A percentile compares a stretch with the other conserved stretches of the same genome.
These are phyloP conservation scores for Ophioceras dolichostomum DNA, from an alignment of 2,329 filamentous ascomycete species.

Conservation along the genomic window DNA sequence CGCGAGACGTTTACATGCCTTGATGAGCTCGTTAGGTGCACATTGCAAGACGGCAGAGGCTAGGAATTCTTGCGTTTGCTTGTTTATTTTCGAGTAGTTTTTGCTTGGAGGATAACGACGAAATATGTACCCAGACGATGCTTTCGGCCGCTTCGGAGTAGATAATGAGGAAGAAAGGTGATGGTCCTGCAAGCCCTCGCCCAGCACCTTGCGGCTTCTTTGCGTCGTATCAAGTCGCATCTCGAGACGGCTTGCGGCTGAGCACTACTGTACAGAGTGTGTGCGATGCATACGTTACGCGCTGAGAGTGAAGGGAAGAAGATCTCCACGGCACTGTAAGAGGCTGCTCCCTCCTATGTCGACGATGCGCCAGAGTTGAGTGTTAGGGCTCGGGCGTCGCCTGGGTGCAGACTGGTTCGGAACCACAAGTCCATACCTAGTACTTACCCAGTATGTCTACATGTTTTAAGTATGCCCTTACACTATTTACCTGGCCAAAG, in stretches of 20 bases:
- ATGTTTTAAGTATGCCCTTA: no score
- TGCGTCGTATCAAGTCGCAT: neutral
- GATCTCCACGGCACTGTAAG: no score
- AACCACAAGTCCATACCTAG: no score
- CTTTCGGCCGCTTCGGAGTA: neutral
- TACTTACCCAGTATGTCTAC: no score
- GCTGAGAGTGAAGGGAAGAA: no score
- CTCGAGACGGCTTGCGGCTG: neutral
- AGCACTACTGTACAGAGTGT: neutral
- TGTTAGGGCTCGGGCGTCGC: no score
- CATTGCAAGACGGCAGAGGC: neutral
- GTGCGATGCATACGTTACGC: neutral
- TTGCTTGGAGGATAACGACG: neutral
- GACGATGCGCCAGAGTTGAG: no score
- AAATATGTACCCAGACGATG: neutral
- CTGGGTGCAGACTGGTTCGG: no score
- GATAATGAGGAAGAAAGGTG: neutral
- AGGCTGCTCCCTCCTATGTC: no score
- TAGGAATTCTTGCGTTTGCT: neutral
- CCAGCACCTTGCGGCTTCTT: neutral
- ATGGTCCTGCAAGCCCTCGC: neutral
- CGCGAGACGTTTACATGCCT: neutral
- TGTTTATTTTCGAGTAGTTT: neutral
- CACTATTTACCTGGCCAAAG: no score
- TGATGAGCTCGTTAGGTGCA: neutral